Evolutionary conservation across 176 grass and related monocot genomes (phyloP).

Genomic region (Elymus sibiricus): DNA sequence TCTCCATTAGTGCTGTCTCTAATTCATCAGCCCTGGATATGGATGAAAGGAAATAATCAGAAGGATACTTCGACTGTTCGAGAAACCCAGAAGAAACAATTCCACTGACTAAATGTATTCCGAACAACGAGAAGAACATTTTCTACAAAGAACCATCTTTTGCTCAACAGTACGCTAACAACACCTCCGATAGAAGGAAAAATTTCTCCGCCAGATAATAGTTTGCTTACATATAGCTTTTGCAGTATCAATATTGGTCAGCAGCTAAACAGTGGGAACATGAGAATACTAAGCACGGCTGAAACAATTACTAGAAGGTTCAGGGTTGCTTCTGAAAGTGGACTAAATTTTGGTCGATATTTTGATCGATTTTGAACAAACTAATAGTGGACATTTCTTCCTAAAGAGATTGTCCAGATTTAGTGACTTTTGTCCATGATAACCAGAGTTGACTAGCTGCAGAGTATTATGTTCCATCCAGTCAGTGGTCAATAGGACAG

Average conservation of each 20-base stretch:
- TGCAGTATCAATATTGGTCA: not conserved
- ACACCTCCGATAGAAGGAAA: not conserved
- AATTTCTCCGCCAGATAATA: not conserved
- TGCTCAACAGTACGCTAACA: not conserved
- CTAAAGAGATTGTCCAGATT: not conserved
- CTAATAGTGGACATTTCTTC: not conserved
- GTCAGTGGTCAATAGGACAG: not conserved
- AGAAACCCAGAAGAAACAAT: not conserved
- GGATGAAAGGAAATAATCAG: slow-evolving; percentile 20
- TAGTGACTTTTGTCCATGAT: not conserved
- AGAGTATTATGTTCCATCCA: not conserved
- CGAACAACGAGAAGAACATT: not conserved
- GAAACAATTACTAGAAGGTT: not conserved
- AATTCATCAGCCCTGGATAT: slow-evolving; percentile 85
- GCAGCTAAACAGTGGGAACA: not conserved
- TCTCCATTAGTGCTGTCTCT: slow-evolving; percentile 97
- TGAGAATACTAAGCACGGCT: not conserved
- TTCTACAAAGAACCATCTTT: not conserved
- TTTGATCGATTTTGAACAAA: not conserved
- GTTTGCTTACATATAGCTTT: not conserved
- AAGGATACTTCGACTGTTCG: not conserved
- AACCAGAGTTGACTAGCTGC: not conserved
- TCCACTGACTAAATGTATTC: not conserved
- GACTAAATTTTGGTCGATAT: not conserved
- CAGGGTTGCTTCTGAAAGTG: not conserved